Percentiles rank a stretch among this genome's conserved stretches.
phyloP scores from a whole-genome alignment of 2,329 filamentous ascomycete species.

The Escovopsis sp. region DNA sequence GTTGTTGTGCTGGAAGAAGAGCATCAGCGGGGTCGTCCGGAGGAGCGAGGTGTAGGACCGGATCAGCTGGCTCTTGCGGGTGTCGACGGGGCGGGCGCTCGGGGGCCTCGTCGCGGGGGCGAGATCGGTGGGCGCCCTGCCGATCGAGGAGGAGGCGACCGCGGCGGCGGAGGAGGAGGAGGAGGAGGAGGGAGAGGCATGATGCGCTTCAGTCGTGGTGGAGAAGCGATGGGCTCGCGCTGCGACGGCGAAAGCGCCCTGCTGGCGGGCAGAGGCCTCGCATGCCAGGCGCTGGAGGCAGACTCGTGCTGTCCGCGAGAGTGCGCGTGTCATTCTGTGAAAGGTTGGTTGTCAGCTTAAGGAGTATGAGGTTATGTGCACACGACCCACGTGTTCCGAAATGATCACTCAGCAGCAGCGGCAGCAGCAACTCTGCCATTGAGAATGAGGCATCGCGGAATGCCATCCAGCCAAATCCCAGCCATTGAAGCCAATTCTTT shows the following conservation, averaged over 20 bases:
- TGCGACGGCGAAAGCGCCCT: neutral
- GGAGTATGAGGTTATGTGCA: too few relatives aligned
- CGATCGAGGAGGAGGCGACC: slow-evolving; percentile 3
- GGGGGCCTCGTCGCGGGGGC: slow-evolving; percentile 64
- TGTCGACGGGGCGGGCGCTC: slow-evolving; percentile 72
- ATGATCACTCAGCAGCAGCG: too few relatives aligned
- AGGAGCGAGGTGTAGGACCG: slow-evolving; percentile 80
- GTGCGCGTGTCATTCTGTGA: slow-evolving; percentile 10
- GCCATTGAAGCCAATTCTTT: too few relatives aligned
- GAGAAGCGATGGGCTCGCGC: slow-evolving; percentile 13
- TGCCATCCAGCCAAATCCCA: neutral
- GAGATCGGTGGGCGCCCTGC: slow-evolving; percentile 29
- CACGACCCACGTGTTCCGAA: too few relatives aligned
- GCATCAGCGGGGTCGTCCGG: slow-evolving; percentile 68
- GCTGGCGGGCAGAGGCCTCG: slow-evolving; percentile 1
- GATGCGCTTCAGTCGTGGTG: slow-evolving; percentile 14
- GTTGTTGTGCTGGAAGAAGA: slow-evolving; percentile 66
- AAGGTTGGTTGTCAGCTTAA: neutral
- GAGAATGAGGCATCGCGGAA: neutral
- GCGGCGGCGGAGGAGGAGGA: slow-evolving; percentile 6
- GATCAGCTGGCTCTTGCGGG: slow-evolving; percentile 77
- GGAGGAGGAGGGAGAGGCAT: slow-evolving; percentile 9
- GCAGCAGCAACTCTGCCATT: too few relatives aligned
- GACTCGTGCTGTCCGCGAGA: slow-evolving; percentile 7
- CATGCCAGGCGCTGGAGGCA: slow-evolving; percentile 9